Percentiles rank a stretch among this genome's conserved stretches.
phyloP scores from a whole-genome alignment of 345 rosid genomes.

The Citropsis articulata region DNA sequence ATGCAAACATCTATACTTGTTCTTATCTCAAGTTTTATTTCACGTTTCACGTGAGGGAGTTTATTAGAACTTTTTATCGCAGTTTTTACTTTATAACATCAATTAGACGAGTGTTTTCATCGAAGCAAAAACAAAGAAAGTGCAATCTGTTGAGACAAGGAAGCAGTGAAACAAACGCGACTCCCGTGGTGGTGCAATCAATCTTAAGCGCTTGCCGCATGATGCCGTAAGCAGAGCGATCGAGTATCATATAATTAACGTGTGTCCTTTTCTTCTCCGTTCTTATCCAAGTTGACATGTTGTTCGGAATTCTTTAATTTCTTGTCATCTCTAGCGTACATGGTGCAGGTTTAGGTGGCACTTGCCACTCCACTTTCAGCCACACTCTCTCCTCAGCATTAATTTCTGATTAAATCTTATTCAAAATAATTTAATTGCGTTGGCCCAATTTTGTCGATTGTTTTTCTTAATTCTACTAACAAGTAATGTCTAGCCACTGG shows the following conservation, averaged over 20 bases:
- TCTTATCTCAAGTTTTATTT: too few species aligned
- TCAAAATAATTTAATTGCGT: too few species aligned
- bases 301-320: background rate
- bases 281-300: conserved; percentile 11
- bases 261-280: background rate
- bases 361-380: background rate
- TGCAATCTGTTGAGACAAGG: too few species aligned
- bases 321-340: too few species aligned
- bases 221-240: background rate
- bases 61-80: too few species aligned
- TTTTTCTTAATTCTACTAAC: background rate
- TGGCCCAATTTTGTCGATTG: background rate
- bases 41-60: too few species aligned
- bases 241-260: conserved; percentile 10
- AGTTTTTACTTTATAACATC: too few species aligned
- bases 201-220: background rate
- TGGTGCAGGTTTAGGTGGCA: too few species aligned
- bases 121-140: too few species aligned
- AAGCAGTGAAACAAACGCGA: background rate
- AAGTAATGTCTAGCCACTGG: background rate
- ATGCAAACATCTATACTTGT: too few species aligned
- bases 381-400: background rate
- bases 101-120: too few species aligned
- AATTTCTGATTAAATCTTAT: too few species aligned
- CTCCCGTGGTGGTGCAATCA: background rate